Evolutionary conservation across 225 moss, liverwort and hornwort species (phyloP), one percentile per base, ranked within the genome.

Genomic region (Antitrichia curtipendula): DNA sequence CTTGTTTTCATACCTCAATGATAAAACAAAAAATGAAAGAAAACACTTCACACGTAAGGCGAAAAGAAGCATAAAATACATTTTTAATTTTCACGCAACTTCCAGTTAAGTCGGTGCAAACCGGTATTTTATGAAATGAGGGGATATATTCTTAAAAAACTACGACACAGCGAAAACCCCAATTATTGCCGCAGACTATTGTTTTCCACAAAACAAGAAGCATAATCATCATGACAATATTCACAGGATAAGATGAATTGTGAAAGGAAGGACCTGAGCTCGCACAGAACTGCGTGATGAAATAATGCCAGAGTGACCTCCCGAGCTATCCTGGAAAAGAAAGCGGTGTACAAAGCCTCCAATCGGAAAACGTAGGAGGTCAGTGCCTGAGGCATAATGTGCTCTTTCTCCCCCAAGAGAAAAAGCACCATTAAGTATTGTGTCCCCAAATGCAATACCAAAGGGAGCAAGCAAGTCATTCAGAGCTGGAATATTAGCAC

Each of bases 311-410:
- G 92, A 93, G 78, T 91, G 93, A 57, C 92, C 93, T 72, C 96
- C 95, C 43, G 96, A 95, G 16, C 91, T 92, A 88, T 98, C 96
- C 82, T 96, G 94, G 84, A 98, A 98, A 66, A 98, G 92, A 90
- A 98, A 98, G n/a, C 95, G 96, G 88, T 98, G 97, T 68, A 98
- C 95, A 87, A 93, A 96, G 68, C 97, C 97, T 82, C 96, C 96
- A 32, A 89, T 91, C 32, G 97, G 97, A 83, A 98, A 98, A 78
- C 91, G 95, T 74, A 92, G 86, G 72, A 98, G 91, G 87, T 98
- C 96, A 71, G 97, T 95, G 71, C 97, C 97, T 23, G 96, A 98
- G 34, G 97, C 95, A 90, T 95, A 96, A 79, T 95, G 95, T 86
- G 96, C 95, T 91, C 97, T 93, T 87, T 96, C 97, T 58, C 95